A percentile compares a stretch with the other conserved stretches of the same genome.
Conservation (phyloP, 2,329 filamentous ascomycete genomes). For the Penicillium sp. region DNA sequence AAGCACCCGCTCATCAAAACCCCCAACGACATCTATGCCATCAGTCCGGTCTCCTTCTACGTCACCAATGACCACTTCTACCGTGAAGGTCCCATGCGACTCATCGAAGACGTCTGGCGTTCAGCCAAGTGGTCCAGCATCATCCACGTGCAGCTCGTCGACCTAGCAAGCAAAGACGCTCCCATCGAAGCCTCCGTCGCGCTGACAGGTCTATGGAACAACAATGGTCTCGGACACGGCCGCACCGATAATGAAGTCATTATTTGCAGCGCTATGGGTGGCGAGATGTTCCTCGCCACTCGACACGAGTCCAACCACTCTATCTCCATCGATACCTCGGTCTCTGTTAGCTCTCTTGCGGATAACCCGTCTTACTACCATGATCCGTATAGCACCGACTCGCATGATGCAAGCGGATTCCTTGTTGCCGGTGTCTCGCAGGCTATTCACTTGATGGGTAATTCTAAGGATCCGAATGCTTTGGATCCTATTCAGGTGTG, state of each 20-base stretch:
- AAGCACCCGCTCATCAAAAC: slow-evolving; percentile 55
- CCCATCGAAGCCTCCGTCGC: slow-evolving; percentile 46
- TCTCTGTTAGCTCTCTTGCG: slow-evolving; percentile 48
- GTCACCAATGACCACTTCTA: slow-evolving; percentile 63
- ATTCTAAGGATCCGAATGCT: slow-evolving; percentile 35
- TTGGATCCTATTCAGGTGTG: slow-evolving; percentile 52
- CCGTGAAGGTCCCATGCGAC: slow-evolving; percentile 49
- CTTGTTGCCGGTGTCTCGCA: slow-evolving; percentile 52
- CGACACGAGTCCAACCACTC: slow-evolving; percentile 27
- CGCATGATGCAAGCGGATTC: slow-evolving; percentile 54
- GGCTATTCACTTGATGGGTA: slow-evolving; percentile 39
- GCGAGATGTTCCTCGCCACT: slow-evolving; percentile 47
- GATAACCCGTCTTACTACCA: slow-evolving; percentile 62
- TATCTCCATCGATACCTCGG: slow-evolving; percentile 45
- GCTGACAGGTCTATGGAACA: slow-evolving; percentile 50
- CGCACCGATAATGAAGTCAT: slow-evolving; percentile 35
- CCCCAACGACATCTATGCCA: slow-evolving; percentile 59
- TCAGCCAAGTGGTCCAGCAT: slow-evolving; percentile 52
- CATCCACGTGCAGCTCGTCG: slow-evolving; percentile 46
- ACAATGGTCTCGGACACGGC: slow-evolving; percentile 59
- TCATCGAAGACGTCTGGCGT: slow-evolving; percentile 49
- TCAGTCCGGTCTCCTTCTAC: slow-evolving; percentile 51
- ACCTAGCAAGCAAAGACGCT: slow-evolving; percentile 25
- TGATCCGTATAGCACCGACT: slow-evolving; percentile 51
- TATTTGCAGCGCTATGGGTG: slow-evolving; percentile 46